phyloP scores from a whole-genome alignment of 306 rosid genomes.

The Cucumis hystrix region DNA sequence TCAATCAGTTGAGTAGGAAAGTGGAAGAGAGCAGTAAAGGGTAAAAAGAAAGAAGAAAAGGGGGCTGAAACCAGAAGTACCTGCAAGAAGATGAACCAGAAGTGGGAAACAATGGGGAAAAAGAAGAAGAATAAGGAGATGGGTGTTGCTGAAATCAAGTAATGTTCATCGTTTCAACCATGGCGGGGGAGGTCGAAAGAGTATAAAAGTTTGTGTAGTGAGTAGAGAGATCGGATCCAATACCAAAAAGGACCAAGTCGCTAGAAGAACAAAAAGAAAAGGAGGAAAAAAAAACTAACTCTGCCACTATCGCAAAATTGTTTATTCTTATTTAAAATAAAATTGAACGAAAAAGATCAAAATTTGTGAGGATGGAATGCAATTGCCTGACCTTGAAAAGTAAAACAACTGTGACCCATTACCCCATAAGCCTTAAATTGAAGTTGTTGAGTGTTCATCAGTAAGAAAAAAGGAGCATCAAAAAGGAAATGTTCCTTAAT shows the following conservation, averaged over 20 bases:
- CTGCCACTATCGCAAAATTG: neutral
- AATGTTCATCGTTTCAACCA: neutral
- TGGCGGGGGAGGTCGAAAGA: neutral
- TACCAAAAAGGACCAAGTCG: neutral
- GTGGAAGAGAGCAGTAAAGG: neutral
- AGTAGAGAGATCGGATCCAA: conserved; percentile 11
- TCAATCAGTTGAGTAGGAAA: neutral
- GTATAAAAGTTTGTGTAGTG: neutral
- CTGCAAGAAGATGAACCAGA: neutral
- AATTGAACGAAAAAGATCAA: neutral
- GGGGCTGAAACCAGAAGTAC: neutral
- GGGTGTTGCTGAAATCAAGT: neutral
- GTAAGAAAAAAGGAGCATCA: neutral
- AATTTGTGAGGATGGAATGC: neutral
- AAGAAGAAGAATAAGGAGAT: neutral
- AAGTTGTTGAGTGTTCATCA: conserved; percentile 2
- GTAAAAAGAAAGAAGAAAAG: too few relatives aligned
- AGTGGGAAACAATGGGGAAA: neutral
- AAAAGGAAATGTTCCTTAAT: neutral
- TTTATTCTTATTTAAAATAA: neutral
- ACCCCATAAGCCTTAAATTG: neutral
- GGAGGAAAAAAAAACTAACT: neutral
- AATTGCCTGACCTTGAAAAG: neutral
- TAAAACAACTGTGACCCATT: conserved; percentile 1
- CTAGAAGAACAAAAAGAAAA: neutral